A percentile compares a stretch with the other conserved stretches of the same genome.
Evolutionary conservation across 192 early-diverging fungal genomes (phyloP).

Genomic region (Coemansia erecta): DNA sequence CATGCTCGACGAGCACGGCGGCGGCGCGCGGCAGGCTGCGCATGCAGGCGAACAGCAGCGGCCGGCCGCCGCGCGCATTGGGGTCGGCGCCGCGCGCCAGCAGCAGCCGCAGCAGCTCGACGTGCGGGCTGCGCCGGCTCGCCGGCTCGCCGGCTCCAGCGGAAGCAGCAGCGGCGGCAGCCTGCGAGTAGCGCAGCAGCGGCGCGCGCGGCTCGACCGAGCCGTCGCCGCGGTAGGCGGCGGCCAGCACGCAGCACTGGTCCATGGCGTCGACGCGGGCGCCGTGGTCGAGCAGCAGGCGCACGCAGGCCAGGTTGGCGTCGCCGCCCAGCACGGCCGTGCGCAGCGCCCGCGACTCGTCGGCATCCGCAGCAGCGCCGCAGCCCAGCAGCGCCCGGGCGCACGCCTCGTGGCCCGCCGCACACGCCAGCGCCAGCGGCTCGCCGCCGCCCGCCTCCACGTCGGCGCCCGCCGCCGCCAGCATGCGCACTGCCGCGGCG

Average conservation of each 20-base stretch:
- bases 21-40: slow-evolving; percentile 25
- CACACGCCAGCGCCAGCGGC: slow-evolving; percentile 36
- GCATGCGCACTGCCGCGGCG: slow-evolving; percentile 13
- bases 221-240: slow-evolving; percentile 48
- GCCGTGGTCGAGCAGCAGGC: slow-evolving; percentile 24
- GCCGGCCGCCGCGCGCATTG: slow-evolving; percentile 29
- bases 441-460: slow-evolving; percentile 18
- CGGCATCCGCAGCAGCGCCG: slow-evolving; percentile 26
- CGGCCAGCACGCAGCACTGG: slow-evolving; percentile 44
- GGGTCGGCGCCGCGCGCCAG: slow-evolving; percentile 34
- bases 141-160: no score
- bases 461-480: slow-evolving; percentile 30
- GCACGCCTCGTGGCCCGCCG: slow-evolving; percentile 13
- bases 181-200: slow-evolving; percentile 7
- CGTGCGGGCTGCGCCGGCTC: slow-evolving; percentile 7
- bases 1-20: slow-evolving; percentile 9
- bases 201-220: slow-evolving; percentile 4
- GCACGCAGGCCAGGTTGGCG: slow-evolving; percentile 17
- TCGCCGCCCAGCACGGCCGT: slow-evolving; percentile 44
- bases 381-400: slow-evolving; percentile 20
- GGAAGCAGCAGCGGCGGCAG: not conserved
- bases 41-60: slow-evolving; percentile 29
- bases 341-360: slow-evolving; percentile 37
- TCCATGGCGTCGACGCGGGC: slow-evolving; percentile 26
- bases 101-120: slow-evolving; percentile 31